Evolutionary conservation across 495 filamentous ascomycete species (phyloP).

Genomic region (Poronia punctata): DNA sequence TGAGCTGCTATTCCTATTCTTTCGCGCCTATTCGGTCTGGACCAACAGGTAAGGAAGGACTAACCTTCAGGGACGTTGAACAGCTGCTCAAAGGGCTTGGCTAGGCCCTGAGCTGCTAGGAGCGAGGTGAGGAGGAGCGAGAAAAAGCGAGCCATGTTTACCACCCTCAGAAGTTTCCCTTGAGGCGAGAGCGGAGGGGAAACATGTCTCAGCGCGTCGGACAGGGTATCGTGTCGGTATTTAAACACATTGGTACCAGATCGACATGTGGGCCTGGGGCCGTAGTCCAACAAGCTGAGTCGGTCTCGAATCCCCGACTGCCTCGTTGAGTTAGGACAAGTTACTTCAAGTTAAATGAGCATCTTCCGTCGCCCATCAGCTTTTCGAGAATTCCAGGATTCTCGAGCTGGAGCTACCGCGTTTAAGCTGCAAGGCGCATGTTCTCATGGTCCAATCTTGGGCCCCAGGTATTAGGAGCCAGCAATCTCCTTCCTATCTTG

Average conservation of each 20-base stretch:
- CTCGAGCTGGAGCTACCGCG: not conserved
- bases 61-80: conserved; percentile 6
- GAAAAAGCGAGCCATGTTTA: conserved; percentile 12
- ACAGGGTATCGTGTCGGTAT: not conserved
- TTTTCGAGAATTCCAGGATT: not conserved
- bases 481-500: conserved; percentile 7
- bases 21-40: too few relatives aligned
- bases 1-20: too few relatives aligned
- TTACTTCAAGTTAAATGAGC: conserved; percentile 2
- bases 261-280: too few relatives aligned
- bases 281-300: not conserved
- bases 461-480: too few relatives aligned
- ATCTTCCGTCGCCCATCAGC: too few relatives aligned
- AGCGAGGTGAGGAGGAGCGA: conserved; percentile 8
- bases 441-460: not conserved
- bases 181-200: not conserved
- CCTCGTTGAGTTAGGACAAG: conserved; percentile 9
- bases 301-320: conserved; percentile 2
- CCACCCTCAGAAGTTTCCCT: conserved; percentile 1
- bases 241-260: conserved; percentile 3
- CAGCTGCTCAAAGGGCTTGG: conserved; percentile 12
- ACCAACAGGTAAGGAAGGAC: too few relatives aligned
- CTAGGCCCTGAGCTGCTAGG: conserved; percentile 12
- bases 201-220: not conserved
- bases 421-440: not conserved